A percentile compares a stretch with the other conserved stretches of the same genome.
These are phyloP conservation scores for Raphidocelis subcapitata DNA, from an alignment of 139 green algal species.

Conservation along the genomic window DNA sequence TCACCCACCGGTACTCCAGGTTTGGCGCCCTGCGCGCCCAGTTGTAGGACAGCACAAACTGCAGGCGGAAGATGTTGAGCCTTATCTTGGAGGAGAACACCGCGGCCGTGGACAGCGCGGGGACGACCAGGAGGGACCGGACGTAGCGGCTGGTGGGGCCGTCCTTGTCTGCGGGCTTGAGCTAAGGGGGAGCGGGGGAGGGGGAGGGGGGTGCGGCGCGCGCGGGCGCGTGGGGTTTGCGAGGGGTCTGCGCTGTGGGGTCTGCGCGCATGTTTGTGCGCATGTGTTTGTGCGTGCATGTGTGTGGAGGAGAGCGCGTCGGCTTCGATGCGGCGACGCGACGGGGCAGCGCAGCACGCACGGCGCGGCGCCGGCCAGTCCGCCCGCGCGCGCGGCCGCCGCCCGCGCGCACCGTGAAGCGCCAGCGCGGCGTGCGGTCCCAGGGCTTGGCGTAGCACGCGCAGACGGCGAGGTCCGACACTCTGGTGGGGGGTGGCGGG, in stretches of 20 bases:
- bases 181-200: neutral
- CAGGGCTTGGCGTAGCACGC: conserved; percentile 33
- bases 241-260: too few species aligned
- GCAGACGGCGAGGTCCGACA: conserved; percentile 6
- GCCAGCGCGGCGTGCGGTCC: conserved; percentile 14
- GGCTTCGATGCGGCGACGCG: too few species aligned
- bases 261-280: too few species aligned
- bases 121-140: conserved; percentile 47
- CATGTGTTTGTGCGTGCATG: too few species aligned
- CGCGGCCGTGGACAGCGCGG: conserved; percentile 26
- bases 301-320: too few species aligned
- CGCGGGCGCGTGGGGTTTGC: too few species aligned
- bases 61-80: conserved; percentile 35
- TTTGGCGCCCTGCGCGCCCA: conserved; percentile 31
- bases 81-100: conserved; percentile 47
- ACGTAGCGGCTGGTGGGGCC: conserved; percentile 19
- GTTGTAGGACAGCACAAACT: conserved; percentile 48
- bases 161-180: conserved; percentile 2
- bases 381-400: too few species aligned
- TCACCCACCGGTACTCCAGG: conserved; percentile 58
- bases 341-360: too few species aligned
- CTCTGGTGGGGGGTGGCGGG: neutral
- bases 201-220: too few species aligned
- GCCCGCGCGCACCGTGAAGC: conserved; percentile 25
- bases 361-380: too few species aligned